Percentiles rank a stretch among this genome's conserved stretches.
phyloP scores from a whole-genome alignment of 2,329 filamentous ascomycete genomes.

The Neonectria punicea region DNA sequence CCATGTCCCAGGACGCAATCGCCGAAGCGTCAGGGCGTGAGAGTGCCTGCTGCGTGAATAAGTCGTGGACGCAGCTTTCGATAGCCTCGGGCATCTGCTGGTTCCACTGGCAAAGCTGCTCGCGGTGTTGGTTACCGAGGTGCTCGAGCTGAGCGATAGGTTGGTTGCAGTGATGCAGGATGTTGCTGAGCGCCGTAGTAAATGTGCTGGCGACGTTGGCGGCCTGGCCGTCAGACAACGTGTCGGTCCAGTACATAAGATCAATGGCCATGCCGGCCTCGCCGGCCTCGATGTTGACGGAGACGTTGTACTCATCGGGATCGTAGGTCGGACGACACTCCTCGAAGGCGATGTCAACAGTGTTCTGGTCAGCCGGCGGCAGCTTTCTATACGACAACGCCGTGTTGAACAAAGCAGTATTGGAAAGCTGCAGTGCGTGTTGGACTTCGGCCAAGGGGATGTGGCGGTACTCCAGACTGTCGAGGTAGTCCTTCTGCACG shows the following conservation, averaged over 20 bases:
- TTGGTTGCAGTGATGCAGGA: constrained; percentile 23
- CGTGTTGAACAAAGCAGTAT: constrained; percentile 38
- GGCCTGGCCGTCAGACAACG: constrained; percentile 30
- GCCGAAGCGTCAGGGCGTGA: constrained; percentile 16
- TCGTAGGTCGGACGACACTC: constrained; percentile 38
- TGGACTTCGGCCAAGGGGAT: constrained; percentile 31
- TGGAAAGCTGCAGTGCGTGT: constrained; percentile 36
- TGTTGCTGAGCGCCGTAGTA: constrained; percentile 31
- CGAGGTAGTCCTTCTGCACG: constrained; percentile 30
- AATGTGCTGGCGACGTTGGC: constrained; percentile 32
- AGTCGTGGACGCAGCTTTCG: constrained; percentile 25
- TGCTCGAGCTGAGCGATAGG: constrained; percentile 26
- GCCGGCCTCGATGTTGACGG: constrained; percentile 35
- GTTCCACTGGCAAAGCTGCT: constrained; percentile 26
- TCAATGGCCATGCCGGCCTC: constrained; percentile 34
- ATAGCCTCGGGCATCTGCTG: constrained; percentile 11
- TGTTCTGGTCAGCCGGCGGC: constrained; percentile 13
- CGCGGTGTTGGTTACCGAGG: constrained; percentile 7
- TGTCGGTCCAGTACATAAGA: constrained; percentile 40
- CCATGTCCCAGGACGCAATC: constrained; percentile 32
- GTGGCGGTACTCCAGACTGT: constrained; percentile 29
- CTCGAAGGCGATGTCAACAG: constrained; percentile 33
- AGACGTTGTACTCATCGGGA: constrained; percentile 38
- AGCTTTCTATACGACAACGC: constrained; percentile 39
- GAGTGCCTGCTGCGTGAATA: constrained; percentile 22